Percentiles rank a stretch among this genome's conserved stretches.
These are phyloP conservation scores for Leucoagaricus sp. DNA, from an alignment of 1,284 basidiomycete genomes.

Conservation along the genomic window DNA sequence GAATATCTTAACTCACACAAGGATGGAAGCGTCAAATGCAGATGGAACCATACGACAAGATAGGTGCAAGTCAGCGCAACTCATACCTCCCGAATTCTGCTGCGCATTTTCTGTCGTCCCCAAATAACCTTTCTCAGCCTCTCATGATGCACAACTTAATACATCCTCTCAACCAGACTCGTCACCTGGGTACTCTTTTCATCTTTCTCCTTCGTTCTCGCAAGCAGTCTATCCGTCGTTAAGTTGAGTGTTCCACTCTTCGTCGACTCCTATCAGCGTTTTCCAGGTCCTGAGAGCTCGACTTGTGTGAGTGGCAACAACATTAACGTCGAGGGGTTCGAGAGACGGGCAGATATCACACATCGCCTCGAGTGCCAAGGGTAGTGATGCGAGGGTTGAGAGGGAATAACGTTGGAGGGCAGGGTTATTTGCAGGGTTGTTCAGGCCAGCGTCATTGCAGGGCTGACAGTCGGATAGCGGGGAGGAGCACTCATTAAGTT, in stretches of 20 bases:
- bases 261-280: constrained; percentile 70
- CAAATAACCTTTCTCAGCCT: constrained; percentile 8
- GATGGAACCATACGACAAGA: too few relatives aligned
- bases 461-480: constrained; percentile 47
- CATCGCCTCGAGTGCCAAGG: constrained; percentile 41
- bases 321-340: constrained; percentile 48
- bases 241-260: constrained; percentile 68
- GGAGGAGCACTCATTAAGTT: constrained; percentile 52
- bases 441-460: constrained; percentile 32
- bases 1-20: too few relatives aligned
- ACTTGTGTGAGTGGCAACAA: constrained; percentile 31
- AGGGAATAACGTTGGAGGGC: constrained; percentile 39
- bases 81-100: not conserved
- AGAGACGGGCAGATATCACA: constrained; percentile 49
- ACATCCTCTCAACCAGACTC: constrained; percentile 8
- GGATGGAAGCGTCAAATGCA: too few relatives aligned
- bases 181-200: constrained; percentile 27
- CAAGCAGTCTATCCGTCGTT: constrained; percentile 50
- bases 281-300: constrained; percentile 56
- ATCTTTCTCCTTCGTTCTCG: constrained; percentile 47
- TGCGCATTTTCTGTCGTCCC: constrained; percentile 6
- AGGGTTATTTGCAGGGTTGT: constrained; percentile 40
- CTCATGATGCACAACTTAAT: constrained; percentile 1
- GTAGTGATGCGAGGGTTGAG: constrained; percentile 35
- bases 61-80: too few relatives aligned